Percentiles rank a stretch among this genome's conserved stretches.
Evolutionary conservation across 352 stramenopile species (phyloP).

Genomic region (Phytophthora citrophthora): DNA sequence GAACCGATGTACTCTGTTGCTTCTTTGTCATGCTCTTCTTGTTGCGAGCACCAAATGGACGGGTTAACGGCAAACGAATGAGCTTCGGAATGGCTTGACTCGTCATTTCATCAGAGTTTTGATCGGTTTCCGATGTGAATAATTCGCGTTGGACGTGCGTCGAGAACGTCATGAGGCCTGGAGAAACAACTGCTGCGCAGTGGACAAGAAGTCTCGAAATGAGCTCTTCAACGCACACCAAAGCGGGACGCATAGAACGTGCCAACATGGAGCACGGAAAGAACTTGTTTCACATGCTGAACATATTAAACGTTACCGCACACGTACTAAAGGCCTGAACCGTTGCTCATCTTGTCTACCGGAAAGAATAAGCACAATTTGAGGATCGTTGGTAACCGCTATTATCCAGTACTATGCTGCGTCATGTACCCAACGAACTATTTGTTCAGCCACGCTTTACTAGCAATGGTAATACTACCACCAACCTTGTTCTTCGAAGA

Average conservation of each 20-base stretch:
- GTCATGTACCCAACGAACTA: too few relatives aligned
- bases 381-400: too few relatives aligned
- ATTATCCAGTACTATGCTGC: too few relatives aligned
- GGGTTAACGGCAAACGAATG: not conserved
- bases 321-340: too few relatives aligned
- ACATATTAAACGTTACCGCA: not conserved
- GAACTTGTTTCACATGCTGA: not conserved
- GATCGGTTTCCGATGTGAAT: not conserved
- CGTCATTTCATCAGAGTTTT: not conserved
- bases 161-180: not conserved
- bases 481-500: too few relatives aligned
- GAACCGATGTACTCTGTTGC: not conserved
- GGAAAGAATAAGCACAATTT: too few relatives aligned
- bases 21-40: not conserved
- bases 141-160: conserved; percentile 1
- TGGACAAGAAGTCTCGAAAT: not conserved
- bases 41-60: not conserved
- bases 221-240: not conserved
- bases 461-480: too few relatives aligned
- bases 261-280: not conserved
- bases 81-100: not conserved
- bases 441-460: too few relatives aligned
- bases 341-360: too few relatives aligned
- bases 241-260: not conserved
- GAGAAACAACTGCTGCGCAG: not conserved